Percentiles rank a stretch among this genome's conserved stretches.
phyloP scores from a whole-genome alignment of 441 rosid genomes.

The Kokia cookei region DNA sequence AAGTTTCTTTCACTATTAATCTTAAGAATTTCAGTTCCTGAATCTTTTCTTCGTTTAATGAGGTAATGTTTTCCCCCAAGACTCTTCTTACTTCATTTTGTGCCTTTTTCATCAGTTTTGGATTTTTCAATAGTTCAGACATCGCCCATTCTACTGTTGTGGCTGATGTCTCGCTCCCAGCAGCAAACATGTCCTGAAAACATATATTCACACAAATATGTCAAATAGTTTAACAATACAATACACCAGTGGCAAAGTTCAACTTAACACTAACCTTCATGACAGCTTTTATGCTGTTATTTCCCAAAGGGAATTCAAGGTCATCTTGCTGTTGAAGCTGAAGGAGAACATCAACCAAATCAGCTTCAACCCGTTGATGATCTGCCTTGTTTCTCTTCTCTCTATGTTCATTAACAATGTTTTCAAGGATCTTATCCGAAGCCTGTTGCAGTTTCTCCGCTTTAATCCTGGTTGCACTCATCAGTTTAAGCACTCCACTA shows the following conservation, averaged over 20 bases:
- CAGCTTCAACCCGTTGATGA: background rate
- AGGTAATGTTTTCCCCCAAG: background rate
- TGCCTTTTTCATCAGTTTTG: background rate
- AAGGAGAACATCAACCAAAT: background rate
- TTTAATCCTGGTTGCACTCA: constrained; percentile 10
- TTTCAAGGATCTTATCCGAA: constrained; percentile 3
- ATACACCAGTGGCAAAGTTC: background rate
- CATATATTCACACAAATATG: background rate
- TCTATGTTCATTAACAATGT: constrained; percentile 16
- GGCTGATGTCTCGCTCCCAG: constrained; percentile 1
- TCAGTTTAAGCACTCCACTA: background rate
- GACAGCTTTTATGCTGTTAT: background rate
- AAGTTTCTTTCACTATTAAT: background rate
- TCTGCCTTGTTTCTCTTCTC: background rate
- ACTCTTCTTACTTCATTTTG: background rate
- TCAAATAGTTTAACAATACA: too few relatives aligned
- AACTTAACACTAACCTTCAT: background rate
- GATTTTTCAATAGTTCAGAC: background rate
- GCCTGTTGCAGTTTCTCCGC: constrained; percentile 9
- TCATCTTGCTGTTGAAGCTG: background rate
- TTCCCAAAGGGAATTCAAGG: background rate
- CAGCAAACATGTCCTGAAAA: background rate
- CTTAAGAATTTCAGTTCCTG: background rate
- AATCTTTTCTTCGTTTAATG: background rate
- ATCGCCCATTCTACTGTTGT: constrained; percentile 1